These are phyloP conservation scores for Gnomoniopsis smithogilvyi DNA, from an alignment of 2,329 filamentous ascomycete genomes.

Conservation along the genomic window DNA sequence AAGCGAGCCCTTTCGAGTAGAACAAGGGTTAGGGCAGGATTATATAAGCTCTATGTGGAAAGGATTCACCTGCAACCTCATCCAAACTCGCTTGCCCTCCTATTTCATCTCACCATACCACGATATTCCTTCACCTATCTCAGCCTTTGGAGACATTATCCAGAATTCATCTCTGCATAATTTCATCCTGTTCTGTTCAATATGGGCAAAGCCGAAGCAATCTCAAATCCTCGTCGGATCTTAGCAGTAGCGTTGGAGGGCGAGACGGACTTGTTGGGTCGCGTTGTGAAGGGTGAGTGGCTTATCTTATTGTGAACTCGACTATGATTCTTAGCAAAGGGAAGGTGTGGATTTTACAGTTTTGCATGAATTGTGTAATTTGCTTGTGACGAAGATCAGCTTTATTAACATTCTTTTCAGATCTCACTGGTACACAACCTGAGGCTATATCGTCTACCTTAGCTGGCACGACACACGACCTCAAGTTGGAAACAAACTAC, in stretches of 20 bases:
- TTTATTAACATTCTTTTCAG: conserved; percentile 30
- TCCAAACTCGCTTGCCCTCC: no score
- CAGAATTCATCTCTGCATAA: background rate
- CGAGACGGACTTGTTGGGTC: conserved; percentile 43
- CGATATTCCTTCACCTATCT: no score
- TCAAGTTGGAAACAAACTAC: conserved; percentile 56
- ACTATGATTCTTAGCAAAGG: background rate
- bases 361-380: background rate
- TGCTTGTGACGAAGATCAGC: background rate
- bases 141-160: background rate
- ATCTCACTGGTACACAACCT: conserved; percentile 48
- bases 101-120: no score
- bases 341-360: background rate
- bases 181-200: background rate
- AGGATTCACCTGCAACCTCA: no score
- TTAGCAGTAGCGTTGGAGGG: conserved; percentile 53
- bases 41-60: no score
- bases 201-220: conserved; percentile 27
- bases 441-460: conserved; percentile 38
- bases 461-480: conserved; percentile 57
- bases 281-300: conserved; percentile 50
- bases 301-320: no score
- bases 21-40: no score
- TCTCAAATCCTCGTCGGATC: conserved; percentile 53
- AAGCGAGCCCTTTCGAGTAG: no score